Base-by-base conservation (phyloP, 148 eudicot genomes). In the Gaultheria prostrata region DNA sequence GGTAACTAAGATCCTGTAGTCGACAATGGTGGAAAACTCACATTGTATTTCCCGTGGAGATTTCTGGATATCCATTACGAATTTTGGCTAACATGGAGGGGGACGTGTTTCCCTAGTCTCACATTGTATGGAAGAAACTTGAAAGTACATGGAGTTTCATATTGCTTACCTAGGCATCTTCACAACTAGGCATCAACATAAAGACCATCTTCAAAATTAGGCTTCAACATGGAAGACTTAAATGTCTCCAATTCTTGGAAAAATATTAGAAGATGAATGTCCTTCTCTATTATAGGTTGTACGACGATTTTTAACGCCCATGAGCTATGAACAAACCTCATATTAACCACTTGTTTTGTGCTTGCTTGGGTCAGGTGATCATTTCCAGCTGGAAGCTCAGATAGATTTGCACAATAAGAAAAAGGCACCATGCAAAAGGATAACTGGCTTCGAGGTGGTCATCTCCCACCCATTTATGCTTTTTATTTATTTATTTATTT, bases 381-480 rank as follows among this genome's bases (percentile, higher is more conserved):
- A 89, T 8, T 80, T 97, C 78, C 93, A 91, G 80, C 88, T 97
- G 81, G 95, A 93, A 82, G 90, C 88, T 77, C 89, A 86, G 74
- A 89, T 92, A 43, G 87, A 88, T 77, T 86, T 95, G 77, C 88
- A 89, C 86, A 87, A 76, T 77, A 95, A 93, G 84, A 97, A 94
- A 86, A 97, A 97, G 82, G 84, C 93, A 71, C 86, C 93, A 4
- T 84, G 96, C 88, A 97, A 91, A 85, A 88, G 96, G 87, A 90
- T 97, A 89, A 95, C 95, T 54, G 92, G 94, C 82, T 93, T 97
- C 74, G 98, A 95, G 98, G 99, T 97, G 33, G 32, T 71, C 32
- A 39, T 33, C n/a, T 72, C 26, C 85, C 84, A 15, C 73, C 79
- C 83, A 48, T 84, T 79, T 80, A 39, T 56, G 78, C 50, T 77